Evolutionary conservation across 2,329 filamentous ascomycete species (phyloP), one percentile per base, ranked within the genome.

Genomic region (Sporothrix brasiliensis): DNA sequence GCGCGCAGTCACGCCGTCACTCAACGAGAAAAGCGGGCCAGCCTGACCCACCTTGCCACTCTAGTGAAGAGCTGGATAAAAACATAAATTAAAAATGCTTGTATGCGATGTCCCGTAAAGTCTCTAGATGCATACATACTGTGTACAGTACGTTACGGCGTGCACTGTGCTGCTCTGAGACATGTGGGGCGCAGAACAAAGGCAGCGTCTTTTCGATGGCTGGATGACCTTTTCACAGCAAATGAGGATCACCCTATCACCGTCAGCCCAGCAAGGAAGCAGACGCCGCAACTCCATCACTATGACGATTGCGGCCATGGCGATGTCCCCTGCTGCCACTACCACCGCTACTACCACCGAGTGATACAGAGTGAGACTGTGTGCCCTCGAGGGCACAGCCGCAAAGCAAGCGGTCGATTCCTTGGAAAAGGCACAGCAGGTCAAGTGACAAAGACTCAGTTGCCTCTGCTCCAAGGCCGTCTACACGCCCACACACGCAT

Each of bases 1-100:
- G 69, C 72, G 71, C 72, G 69, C 61, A 63, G 72, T 73, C 72
- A 73, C 72, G 72, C 67, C 41, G 61, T 63, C 58, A 61, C 58
- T 63, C n/a, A 41, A 60, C 13, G 21, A 27, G n/a, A 63, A 63
- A 63, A 63, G 58, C 27, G 61, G 16, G 30, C 47, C 54, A 68
- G 52, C 52, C 65, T 67, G 41, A n/a, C 41, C 27, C 60, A 30
- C 56, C 3, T 21, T 61, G 34, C 34, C 34, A 34, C 34, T 34
- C 34, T 9, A 30, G 27, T 34, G 21, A 6, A 16, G 24, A 21
- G 13, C 10, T 41, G 54, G 30, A 58, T 58, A 58, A 13, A 39
- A 58, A 4, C 58, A 27, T 63, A 63, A 11, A 11, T 47, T 21
- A 63, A 24, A 19, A 21, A 60, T 41, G 34, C 56, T 39, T 10